Base-by-base conservation (phyloP, 495 filamentous ascomycete species). In the Lasiosphaeria miniovina region DNA sequence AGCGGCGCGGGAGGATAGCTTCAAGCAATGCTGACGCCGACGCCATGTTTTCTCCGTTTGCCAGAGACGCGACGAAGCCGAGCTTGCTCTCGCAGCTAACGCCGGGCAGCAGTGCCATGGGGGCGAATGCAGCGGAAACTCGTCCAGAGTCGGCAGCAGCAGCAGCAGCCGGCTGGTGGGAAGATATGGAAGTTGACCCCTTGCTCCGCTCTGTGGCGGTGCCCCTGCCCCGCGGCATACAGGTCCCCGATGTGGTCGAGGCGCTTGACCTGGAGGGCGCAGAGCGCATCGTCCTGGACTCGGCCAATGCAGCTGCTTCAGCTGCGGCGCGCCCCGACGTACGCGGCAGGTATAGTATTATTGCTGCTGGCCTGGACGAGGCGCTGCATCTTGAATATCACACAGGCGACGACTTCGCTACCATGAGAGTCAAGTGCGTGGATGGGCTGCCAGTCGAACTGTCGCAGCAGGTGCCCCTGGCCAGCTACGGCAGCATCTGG, bases 281-380 rank as follows among this genome's bases (percentile, higher is more conserved):
- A 1, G 79, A 87, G 40, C 70, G 77, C 50, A 75, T 85, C 12
- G 55, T 87, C 11, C 68, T 86, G 12, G 86, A 84, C 38, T 88
- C 84, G 4, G 76, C 78, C 6, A 80, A 77, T 60, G 76, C 74
- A 8, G 66, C 74, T 15, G 64, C 73, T 4, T 58, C 67, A 24
- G 67, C 59, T 4, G 55, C 65, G 12, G 70, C 72, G 6, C 70
- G 66, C 6, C 64, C 62, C 4, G 77, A 77, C 57, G 80, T 84
- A 11, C 80, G 81, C 14, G 88, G 88, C 1, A 69, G 83, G 53
- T 88, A 82, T 64, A 89, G 84, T 61, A 90, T 91, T 56, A 80
- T 91, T 55, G 89, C 84, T 0, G 65, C 86, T 6, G 72, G 85
- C n/a, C 69, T 80, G 4, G 75, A 80, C 17, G 67, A 80, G 34